Evolutionary conservation across 176 grass and related monocot genomes (phyloP).

Genomic region (Oryza meyeriana): DNA sequence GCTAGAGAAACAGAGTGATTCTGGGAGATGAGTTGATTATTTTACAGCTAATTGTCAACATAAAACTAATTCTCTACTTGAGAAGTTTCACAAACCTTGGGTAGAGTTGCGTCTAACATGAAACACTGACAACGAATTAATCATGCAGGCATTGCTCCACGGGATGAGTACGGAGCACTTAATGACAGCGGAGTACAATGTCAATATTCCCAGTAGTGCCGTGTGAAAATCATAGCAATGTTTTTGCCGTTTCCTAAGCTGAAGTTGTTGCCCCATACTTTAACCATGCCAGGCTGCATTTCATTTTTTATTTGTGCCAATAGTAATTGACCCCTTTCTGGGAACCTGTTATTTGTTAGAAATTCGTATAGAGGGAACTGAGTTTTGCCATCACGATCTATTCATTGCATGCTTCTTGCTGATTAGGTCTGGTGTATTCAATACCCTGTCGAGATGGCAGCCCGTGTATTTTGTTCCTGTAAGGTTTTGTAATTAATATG

Average conservation of each 20-base stretch:
- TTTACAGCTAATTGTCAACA: not conserved
- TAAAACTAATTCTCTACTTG: not conserved
- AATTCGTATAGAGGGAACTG: conserved; percentile 36
- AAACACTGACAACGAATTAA: not conserved
- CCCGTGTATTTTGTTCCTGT: conserved; percentile 46
- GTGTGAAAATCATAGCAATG: conserved; percentile 3
- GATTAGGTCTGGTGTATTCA: conserved; percentile 30
- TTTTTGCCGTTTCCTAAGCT: conserved; percentile 14
- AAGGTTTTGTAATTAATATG: conserved; percentile 67
- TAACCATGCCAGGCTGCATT: conserved; percentile 9
- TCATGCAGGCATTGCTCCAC: conserved; percentile 40
- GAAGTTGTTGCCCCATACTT: conserved; percentile 24
- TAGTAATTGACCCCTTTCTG: conserved; percentile 18
- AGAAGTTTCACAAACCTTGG: not conserved
- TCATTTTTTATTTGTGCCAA: conserved; percentile 15
- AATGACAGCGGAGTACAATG: not conserved
- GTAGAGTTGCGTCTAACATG: not conserved
- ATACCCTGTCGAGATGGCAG: conserved; percentile 39
- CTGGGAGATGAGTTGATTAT: not conserved
- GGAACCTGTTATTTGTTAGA: conserved; percentile 34
- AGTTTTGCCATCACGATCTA: conserved; percentile 31
- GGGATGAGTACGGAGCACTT: not conserved
- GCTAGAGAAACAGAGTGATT: not conserved
- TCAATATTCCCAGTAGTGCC: not conserved
- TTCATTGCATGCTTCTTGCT: conserved; percentile 38